Percentiles rank a stretch among this genome's conserved stretches.
These are phyloP conservation scores for Castanopsis chinensis DNA, from an alignment of 306 rosid genomes.

Conservation along the genomic window DNA sequence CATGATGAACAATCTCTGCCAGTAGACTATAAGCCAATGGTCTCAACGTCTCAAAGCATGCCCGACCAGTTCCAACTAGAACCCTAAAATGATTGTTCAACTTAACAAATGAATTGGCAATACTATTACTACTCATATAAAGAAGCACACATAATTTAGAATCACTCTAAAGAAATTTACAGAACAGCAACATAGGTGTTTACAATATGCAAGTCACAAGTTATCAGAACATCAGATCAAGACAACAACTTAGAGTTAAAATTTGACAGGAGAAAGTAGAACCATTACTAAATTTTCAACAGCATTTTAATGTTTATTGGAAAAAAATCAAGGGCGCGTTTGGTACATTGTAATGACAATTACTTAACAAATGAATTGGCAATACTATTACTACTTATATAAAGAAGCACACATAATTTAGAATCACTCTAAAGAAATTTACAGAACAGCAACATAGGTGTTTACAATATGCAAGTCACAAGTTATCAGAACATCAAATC, in stretches of 20 bases:
- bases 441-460: too few relatives aligned
- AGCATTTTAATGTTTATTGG: too few relatives aligned
- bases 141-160: not conserved
- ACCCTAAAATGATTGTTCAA: slow-evolving; percentile 50
- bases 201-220: not conserved
- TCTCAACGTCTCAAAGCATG: slow-evolving; percentile 95
- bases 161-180: not conserved
- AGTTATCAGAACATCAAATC: not conserved
- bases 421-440: too few relatives aligned
- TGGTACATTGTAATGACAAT: too few relatives aligned
- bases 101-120: not conserved
- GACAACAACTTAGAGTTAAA: not conserved
- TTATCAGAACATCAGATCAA: not conserved
- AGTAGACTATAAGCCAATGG: slow-evolving; percentile 97
- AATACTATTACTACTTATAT: too few relatives aligned
- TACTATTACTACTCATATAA: not conserved
- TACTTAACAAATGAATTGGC: too few relatives aligned
- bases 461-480: too few relatives aligned
- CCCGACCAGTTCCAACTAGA: slow-evolving; percentile 93
- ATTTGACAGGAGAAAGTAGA: not conserved
- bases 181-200: not conserved
- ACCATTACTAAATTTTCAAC: not conserved
- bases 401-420: too few relatives aligned
- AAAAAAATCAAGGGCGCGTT: too few relatives aligned
- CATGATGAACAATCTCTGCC: slow-evolving; percentile 99